Percentiles rank a stretch among this genome's conserved stretches.
phyloP scores from a whole-genome alignment of 2,329 filamentous ascomycete species.

The Emericellopsis cladophorae region DNA sequence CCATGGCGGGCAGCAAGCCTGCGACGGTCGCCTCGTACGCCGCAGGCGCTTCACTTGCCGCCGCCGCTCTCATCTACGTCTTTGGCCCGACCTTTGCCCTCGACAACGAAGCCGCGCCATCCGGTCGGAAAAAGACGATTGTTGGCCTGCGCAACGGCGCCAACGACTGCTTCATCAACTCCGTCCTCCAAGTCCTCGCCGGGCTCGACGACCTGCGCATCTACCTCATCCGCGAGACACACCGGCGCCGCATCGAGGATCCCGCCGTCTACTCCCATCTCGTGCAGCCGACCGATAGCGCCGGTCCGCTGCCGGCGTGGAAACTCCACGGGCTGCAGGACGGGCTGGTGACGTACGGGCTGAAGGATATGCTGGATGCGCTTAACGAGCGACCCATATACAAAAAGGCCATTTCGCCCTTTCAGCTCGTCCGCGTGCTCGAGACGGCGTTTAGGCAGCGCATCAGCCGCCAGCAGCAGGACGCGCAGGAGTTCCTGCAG shows the following conservation, averaged over 20 bases:
- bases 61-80: constrained; percentile 90
- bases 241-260: constrained; percentile 71
- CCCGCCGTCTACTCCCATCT: constrained; percentile 59
- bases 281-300: constrained; percentile 27
- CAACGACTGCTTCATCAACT: constrained; percentile 97
- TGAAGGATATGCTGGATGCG: constrained; percentile 86
- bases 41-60: constrained; percentile 87
- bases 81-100: constrained; percentile 96
- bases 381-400: constrained; percentile 90
- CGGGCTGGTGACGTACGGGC: constrained; percentile 69
- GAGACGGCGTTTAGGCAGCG: constrained; percentile 80
- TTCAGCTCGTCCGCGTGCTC: constrained; percentile 69
- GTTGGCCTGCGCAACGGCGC: constrained; percentile 83
- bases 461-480: constrained; percentile 90
- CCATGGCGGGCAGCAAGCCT: constrained; percentile 13
- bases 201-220: constrained; percentile 79
- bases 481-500: constrained; percentile 94
- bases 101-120: constrained; percentile 61
- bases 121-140: constrained; percentile 66
- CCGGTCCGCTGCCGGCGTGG: constrained; percentile 37
- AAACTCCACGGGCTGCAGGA: constrained; percentile 59
- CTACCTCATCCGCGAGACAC: constrained; percentile 85
- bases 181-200: constrained; percentile 82
- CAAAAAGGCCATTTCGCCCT: constrained; percentile 83
- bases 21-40: constrained; percentile 64